Evolutionary conservation across 345 rosid species (phyloP), one percentile per base, ranked within the genome.

Genomic region (Eutrema japonicum): DNA sequence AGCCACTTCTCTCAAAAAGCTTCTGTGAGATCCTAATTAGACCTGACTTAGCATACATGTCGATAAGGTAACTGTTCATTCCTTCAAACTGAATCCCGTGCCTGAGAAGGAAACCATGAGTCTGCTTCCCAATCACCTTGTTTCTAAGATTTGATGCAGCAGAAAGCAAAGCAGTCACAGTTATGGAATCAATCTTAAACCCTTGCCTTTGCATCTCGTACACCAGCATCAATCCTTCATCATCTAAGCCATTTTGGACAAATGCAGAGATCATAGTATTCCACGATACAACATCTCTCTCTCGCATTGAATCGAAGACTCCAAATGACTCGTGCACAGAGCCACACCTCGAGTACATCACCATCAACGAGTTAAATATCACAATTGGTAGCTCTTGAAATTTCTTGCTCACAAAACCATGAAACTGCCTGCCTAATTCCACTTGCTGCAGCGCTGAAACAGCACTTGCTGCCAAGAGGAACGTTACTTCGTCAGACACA

Each of bases 21-120:
- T 29, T 70, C 65, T 72, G 64, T 55, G 92, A 79, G 51, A 67
- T 78, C 79, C 77, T 79, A 32, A 90, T 82, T 76, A 85, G 79
- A 53, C 98, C 96, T 69, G 85, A 86, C 81, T 89, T 93, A 41
- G 98, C 88, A 75, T 90, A 93, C 89, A 86, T 90, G 81, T 86
- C 97, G 55, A 93, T 83, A 54, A 89, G 85, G 79, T 90, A 90
- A 78, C 91, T 83, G 33, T 83, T 82, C 89, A 93, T 90, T 51
- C 97, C 97, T 57, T 87, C 89, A 29, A 87, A 86, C 29, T 75
- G 78, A 71, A 90, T 69, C 48, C 79, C 85, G 6, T 80, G 83
- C 79, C 98, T 86, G 56, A 93, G 68, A 79, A 93, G 84, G 69
- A 81, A 89, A 51, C 92, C 92, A 78, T 93, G 96, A 38, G 87